Evolutionary conservation across 176 grass and related monocot genomes (phyloP), one percentile per base, ranked within the genome.

Genomic region (Aechmea fasciata): DNA sequence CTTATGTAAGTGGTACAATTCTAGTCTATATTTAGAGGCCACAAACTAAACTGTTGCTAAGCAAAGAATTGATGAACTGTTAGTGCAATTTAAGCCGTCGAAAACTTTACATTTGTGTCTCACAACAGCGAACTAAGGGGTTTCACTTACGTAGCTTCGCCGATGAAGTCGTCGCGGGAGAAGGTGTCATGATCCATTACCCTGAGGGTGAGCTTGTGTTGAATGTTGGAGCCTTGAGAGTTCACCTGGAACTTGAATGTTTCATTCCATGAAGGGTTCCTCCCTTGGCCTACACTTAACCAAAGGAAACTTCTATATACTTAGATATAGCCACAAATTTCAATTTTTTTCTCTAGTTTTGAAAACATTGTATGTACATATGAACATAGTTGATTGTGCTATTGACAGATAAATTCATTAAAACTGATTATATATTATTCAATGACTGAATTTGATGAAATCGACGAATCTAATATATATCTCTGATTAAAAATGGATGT

Each of bases 201-300:
- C 59, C 87, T 85, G 24, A 96, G 50, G 55, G 84, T 14, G 48
- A 96, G 66, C 68, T 89, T 89, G 83, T 96, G 88, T 49, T 91
- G 88, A 54, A 10, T 63, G 67, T 55, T 79, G 13, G 65, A 57
- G 4, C 61, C 88, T 1, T 85, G 50, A 5, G 85, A 69, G 71
- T 81, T 86, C 49, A 96, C 83, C 62, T 77, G 71, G 71, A 92
- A 92, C 69, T 75, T 92, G 65, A 97, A 85, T 63, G 91, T 81
- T 73, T 97, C 84, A 69, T 92, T 90, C 93, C 93, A 96, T 77
- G 78, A 67, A 52, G 93, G 93, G 67, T 79, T 92, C 55, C 74
- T 90, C 51, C 93, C 89, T 12, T 83, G 74, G 41, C 79, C 89
- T 96, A 85, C 73, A 68, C 20, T 51, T 9, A n/a, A 72, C 2